Percentiles rank a stretch among this genome's conserved stretches.
phyloP scores from a whole-genome alignment of 2,329 filamentous ascomycete genomes.

The Paracorniculantispora psalliotae region DNA sequence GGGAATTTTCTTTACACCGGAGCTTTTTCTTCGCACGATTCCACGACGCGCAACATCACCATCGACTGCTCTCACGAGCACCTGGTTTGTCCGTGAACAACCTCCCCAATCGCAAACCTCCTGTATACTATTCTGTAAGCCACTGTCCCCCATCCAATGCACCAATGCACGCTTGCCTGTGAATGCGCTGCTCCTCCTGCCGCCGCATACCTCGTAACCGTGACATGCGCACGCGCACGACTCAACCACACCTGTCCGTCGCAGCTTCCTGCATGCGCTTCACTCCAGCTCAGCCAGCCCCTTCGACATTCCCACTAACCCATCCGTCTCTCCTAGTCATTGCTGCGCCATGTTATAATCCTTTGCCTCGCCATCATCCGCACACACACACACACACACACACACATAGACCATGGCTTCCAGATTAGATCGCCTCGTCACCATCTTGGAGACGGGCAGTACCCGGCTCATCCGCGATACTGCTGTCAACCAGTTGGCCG shows the following conservation, averaged over 20 bases:
- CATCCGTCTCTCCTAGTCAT: neutral
- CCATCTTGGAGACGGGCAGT: constrained; percentile 94
- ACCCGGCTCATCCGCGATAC: constrained; percentile 95
- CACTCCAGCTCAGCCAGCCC: neutral
- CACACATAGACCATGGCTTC: constrained; percentile 12
- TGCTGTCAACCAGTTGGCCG: constrained; percentile 91
- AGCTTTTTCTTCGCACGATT: neutral
- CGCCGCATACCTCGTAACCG: neutral
- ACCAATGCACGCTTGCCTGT: neutral
- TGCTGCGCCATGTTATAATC: constrained; percentile 8
- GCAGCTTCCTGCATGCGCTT: neutral
- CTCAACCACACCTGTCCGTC: neutral
- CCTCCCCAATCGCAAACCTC: neutral
- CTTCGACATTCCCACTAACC: constrained; percentile 1
- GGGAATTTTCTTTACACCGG: neutral
- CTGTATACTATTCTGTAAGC: constrained; percentile 1
- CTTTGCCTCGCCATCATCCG: neutral
- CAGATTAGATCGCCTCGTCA: constrained; percentile 33
- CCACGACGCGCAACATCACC: neutral
- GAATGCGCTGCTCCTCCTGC: neutral
- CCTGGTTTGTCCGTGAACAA: neutral
- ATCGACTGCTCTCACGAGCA: neutral
- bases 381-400: neutral
- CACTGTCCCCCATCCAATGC: neutral
- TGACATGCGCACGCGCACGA: neutral